Evolutionary conservation across 2,329 filamentous ascomycete species (phyloP), one percentile per base, ranked within the genome.

Genomic region (Phaeosphaeria sp.): DNA sequence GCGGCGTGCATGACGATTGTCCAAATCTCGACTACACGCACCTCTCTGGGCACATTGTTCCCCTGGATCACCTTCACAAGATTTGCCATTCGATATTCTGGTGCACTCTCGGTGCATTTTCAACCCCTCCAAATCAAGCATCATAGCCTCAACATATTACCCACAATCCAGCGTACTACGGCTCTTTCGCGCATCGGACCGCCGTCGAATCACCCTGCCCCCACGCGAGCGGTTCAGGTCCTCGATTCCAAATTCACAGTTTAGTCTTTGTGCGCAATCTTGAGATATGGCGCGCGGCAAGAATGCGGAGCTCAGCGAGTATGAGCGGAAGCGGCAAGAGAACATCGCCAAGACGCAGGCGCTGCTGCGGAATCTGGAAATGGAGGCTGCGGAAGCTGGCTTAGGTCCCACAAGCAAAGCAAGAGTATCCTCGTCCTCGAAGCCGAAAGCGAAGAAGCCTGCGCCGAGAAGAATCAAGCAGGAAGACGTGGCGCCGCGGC

Each of bases 291-390:
- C 75, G 41, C 64, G 63, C 59, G 67, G 62, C 58, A 74, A 84
- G 68, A 75, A 84, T 67, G 74, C 80, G 27, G 85, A 85, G 36
- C 81, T 96, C 67, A 96, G 91, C 77, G 91, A 92, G 41, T 97
- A 96, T 77, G 93, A 97, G 82, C 88, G 89, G 68, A 88, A 91
- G 66, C 85, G 93, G 0, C 85, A 92, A 17, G 92, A 93, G 59
- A 97, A 97, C 65, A 96, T 96, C 42, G 91, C 89, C 0, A 89
- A 91, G 53, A 95, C 96, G 67, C 90, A 94, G 76, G 91, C 89
- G 73, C 83, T 97, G 0, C 79, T 97, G 0, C 90, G 90, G 58
- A 90, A 93, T 58, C 85, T 96, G 1, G 89, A 90, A 36, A 80
- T 86, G 64, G 85, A 88, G 69, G 84, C 85, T 1, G 86, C 87